A percentile compares a stretch with the other conserved stretches of the same genome.
phyloP scores from a whole-genome alignment of 2,329 filamentous ascomycete genomes.

The Diaporthe citrichinensis region DNA sequence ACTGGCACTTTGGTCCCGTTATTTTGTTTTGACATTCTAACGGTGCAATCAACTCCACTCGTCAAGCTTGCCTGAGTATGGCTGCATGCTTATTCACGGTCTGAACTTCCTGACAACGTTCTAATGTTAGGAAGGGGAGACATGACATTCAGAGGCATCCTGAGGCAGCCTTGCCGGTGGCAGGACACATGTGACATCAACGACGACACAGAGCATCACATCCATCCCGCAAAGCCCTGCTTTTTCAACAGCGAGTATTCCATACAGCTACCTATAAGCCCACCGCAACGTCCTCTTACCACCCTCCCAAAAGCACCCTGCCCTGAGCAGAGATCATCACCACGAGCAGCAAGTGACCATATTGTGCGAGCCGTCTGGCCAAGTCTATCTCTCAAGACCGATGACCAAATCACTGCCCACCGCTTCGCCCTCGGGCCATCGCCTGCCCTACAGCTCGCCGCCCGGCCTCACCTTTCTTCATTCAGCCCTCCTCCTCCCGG shows the following conservation, averaged over 20 bases:
- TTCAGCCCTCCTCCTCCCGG: background rate
- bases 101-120: background rate
- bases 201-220: background rate
- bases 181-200: background rate
- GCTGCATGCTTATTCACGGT: background rate
- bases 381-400: constrained; percentile 36
- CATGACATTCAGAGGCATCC: background rate
- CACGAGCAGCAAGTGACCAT: background rate
- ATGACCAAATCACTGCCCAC: constrained; percentile 4
- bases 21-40: background rate
- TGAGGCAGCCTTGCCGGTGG: background rate
- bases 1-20: no score
- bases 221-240: background rate
- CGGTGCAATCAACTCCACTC: background rate
- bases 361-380: constrained; percentile 30
- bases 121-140: background rate
- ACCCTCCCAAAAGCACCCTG: constrained; percentile 1
- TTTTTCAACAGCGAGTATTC: constrained; percentile 31
- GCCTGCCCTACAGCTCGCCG: background rate
- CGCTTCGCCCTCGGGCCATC: background rate
- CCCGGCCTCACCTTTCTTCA: background rate
- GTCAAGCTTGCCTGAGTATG: background rate
- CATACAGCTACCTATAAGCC: constrained; percentile 35
- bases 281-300: background rate
- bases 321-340: background rate